Conservation (phyloP, 345 rosid species). For the Populus nigra region DNA sequence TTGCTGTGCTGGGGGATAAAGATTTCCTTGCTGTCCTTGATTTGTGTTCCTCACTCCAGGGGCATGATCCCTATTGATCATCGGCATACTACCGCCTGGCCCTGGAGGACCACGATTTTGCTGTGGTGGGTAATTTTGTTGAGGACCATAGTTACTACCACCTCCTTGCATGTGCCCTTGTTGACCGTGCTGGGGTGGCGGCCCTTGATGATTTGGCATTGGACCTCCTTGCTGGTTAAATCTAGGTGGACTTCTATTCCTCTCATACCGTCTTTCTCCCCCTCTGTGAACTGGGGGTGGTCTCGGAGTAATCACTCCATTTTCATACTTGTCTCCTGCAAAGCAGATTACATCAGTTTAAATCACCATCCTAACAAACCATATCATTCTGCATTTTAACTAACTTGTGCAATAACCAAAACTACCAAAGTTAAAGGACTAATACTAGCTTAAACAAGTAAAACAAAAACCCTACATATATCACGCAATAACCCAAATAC, state of each 20-base stretch:
- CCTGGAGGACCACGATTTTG: slow-evolving; percentile 29
- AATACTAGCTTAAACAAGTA: background rate
- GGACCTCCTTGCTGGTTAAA: slow-evolving; percentile 24
- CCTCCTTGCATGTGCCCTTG: slow-evolving; percentile 54
- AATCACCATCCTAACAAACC: background rate
- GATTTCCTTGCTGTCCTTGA: slow-evolving; percentile 33
- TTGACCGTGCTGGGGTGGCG: slow-evolving; percentile 17
- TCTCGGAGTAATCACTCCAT: slow-evolving; percentile 74
- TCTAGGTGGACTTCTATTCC: slow-evolving; percentile 30
- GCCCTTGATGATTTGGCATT: background rate
- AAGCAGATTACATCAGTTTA: slow-evolving; percentile 1
- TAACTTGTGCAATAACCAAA: background rate
- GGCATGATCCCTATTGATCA: slow-evolving; percentile 39
- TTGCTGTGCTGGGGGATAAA: slow-evolving; percentile 36
- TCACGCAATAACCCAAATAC: background rate
- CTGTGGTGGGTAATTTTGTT: slow-evolving; percentile 42
- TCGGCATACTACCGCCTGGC: slow-evolving; percentile 40
- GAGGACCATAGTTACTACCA: slow-evolving; percentile 43
- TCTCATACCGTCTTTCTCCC: slow-evolving; percentile 46
- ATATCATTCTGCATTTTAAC: background rate
- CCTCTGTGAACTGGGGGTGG: slow-evolving; percentile 67
- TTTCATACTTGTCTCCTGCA: slow-evolving; percentile 83
- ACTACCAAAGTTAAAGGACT: background rate
- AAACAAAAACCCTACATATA: background rate
- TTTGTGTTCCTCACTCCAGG: slow-evolving; percentile 31